Evolutionary conservation across 441 rosid genomes (phyloP).

Genomic region (Omphalea diandra): DNA sequence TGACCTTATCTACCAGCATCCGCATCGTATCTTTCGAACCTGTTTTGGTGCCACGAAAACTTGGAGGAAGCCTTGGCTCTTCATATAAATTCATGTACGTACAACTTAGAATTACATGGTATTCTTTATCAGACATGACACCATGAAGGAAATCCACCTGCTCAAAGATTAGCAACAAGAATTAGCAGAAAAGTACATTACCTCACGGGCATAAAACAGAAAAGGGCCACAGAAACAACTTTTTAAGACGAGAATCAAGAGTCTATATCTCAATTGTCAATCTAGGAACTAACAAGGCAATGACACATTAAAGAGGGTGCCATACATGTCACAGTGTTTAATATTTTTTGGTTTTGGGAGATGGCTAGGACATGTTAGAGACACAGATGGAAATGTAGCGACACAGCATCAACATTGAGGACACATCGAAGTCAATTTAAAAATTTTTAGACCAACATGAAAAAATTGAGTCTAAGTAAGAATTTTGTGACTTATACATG

Average conservation of each 20-base stretch:
- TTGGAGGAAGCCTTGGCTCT: constrained; percentile 89
- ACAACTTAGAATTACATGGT: constrained; percentile 76
- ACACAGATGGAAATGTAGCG: too few relatives aligned
- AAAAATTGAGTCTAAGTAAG: too few relatives aligned
- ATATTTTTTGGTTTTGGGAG: too few relatives aligned
- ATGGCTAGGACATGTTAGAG: too few relatives aligned
- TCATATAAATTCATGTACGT: constrained; percentile 68
- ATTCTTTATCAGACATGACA: constrained; percentile 92
- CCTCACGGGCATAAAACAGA: background rate
- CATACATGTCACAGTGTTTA: too few relatives aligned
- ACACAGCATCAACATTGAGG: too few relatives aligned
- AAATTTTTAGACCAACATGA: too few relatives aligned
- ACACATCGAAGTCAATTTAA: too few relatives aligned
- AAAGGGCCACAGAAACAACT: background rate
- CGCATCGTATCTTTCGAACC: constrained; percentile 74
- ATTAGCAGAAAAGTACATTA: constrained; percentile 11
- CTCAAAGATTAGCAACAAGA: constrained; percentile 33
- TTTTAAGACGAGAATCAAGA: background rate
- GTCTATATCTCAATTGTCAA: background rate
- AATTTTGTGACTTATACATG: too few relatives aligned
- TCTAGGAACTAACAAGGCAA: too few relatives aligned
- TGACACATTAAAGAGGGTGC: too few relatives aligned
- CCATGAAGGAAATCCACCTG: constrained; percentile 91
- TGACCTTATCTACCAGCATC: constrained; percentile 84
- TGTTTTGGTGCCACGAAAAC: constrained; percentile 81